Conservation (phyloP, 441 rosid species). For the Euphorbia celastroides region DNA sequence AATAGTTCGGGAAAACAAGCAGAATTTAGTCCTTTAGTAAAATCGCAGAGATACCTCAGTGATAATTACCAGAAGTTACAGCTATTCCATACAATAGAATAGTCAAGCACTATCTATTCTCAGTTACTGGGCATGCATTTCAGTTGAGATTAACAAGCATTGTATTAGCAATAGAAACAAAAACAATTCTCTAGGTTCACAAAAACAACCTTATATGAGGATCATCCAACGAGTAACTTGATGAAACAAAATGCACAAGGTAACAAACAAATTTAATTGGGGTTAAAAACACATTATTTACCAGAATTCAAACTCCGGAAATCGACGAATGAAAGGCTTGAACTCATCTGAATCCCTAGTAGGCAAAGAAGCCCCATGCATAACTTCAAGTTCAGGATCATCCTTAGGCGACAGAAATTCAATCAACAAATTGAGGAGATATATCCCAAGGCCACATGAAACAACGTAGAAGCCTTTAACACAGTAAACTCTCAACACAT, state of each 20-base stretch:
- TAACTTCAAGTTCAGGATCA: constrained; percentile 29
- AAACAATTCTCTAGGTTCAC: too few species aligned
- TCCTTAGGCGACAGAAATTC: constrained; percentile 31
- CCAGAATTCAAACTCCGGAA: constrained; percentile 34
- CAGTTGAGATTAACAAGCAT: too few species aligned
- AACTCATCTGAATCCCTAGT: constrained; percentile 28
- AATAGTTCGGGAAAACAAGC: too few species aligned
- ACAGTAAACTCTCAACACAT: constrained; percentile 23
- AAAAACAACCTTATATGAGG: neutral
- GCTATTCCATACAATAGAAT: too few species aligned
- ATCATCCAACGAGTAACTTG: neutral
- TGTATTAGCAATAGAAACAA: too few species aligned
- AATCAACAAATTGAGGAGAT: constrained; percentile 28
- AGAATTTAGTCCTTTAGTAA: too few species aligned
- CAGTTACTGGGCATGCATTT: too few species aligned
- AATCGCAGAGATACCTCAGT: too few species aligned
- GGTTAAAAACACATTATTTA: neutral
- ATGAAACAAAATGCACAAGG: neutral
- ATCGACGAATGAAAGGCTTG: constrained; percentile 27
- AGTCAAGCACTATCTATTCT: too few species aligned
- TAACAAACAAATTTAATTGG: neutral
- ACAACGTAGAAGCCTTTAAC: constrained; percentile 28
- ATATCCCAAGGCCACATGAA: constrained; percentile 30
- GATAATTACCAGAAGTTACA: too few species aligned
- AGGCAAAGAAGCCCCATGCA: constrained; percentile 28